phyloP scores from a whole-genome alignment of 176 grass and related monocot species.

The Themeda triandra region DNA sequence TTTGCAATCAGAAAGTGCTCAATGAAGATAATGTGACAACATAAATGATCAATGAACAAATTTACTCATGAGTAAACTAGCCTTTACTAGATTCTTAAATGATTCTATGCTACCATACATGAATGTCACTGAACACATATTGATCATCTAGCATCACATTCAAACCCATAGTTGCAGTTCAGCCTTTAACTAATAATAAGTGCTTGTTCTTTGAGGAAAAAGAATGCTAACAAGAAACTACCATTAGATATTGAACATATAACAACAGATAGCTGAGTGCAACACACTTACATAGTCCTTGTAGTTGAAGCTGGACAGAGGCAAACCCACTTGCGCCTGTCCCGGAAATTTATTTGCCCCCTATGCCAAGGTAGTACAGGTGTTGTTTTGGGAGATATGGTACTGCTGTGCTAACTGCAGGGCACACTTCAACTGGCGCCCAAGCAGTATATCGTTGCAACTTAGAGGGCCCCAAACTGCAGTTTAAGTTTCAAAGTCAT shows the following conservation, averaged over 20 bases:
- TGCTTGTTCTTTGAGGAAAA: not conserved
- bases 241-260: not conserved
- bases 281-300: not conserved
- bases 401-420: not conserved
- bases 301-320: not conserved
- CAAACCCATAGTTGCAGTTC: not conserved
- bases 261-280: not conserved
- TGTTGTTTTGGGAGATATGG: not conserved
- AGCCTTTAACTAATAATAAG: not conserved
- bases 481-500: not conserved
- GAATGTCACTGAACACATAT: not conserved
- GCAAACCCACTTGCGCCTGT: not conserved
- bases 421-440: not conserved
- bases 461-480: not conserved
- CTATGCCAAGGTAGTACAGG: not conserved
- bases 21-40: not conserved
- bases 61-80: not conserved
- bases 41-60: not conserved
- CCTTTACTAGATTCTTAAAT: not conserved
- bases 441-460: not conserved
- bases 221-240: not conserved
- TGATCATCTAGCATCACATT: not conserved
- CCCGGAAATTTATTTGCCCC: not conserved
- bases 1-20: not conserved
- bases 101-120: not conserved